These are phyloP conservation scores for Cladorrhinum samala DNA, from an alignment of 495 filamentous ascomycete genomes.

Conservation along the genomic window DNA sequence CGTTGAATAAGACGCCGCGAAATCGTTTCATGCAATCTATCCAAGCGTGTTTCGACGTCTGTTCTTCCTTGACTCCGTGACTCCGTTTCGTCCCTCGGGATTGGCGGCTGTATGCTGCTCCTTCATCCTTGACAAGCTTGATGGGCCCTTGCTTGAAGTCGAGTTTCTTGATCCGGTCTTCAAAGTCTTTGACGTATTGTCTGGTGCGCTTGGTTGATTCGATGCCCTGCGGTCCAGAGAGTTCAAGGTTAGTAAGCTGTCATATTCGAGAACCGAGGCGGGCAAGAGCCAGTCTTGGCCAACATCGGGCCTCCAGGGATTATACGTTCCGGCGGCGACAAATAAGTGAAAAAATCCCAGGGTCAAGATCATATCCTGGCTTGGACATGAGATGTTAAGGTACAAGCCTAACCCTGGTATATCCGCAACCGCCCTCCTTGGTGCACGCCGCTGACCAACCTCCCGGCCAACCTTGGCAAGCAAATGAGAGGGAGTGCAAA, in stretches of 20 bases:
- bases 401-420: too few species aligned
- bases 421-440: too few species aligned
- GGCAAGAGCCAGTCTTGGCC: background rate
- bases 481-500: too few species aligned
- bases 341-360: too few species aligned
- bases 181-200: constrained; percentile 18
- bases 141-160: background rate
- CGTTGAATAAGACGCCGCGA: constrained; percentile 12
- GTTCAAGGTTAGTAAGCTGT: too few species aligned
- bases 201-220: constrained; percentile 17
- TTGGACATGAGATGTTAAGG: too few species aligned
- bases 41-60: constrained; percentile 20
- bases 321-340: too few species aligned
- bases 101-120: background rate
- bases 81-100: background rate
- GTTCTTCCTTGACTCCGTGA: constrained; percentile 7
- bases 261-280: too few species aligned
- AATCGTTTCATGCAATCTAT: constrained; percentile 24
- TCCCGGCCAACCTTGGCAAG: too few species aligned
- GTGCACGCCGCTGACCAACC: too few species aligned
- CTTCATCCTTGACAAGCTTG: background rate
- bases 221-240: constrained; percentile 11
- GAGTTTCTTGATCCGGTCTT: background rate
- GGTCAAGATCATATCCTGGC: too few species aligned
- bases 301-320: too few species aligned